A percentile compares a stretch with the other conserved stretches of the same genome.
phyloP scores from a whole-genome alignment of 208 protist species.

The Trypanosoma grayi region DNA sequence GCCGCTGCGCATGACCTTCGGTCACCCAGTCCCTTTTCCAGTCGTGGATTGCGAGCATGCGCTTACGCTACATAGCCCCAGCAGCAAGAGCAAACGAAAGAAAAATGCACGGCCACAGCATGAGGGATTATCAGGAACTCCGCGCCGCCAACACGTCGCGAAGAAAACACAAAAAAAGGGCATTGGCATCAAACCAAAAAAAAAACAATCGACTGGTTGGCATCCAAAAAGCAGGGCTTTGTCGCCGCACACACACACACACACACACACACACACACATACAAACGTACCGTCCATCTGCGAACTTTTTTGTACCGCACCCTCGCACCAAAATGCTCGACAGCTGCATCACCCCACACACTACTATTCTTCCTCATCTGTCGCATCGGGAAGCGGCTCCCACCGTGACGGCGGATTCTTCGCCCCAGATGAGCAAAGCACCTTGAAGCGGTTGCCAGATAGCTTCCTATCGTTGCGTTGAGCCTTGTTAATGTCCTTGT shows the following conservation, averaged over 20 bases:
- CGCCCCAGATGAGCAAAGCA: slow-evolving; percentile 64
- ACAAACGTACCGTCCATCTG: neutral
- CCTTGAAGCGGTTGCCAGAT: slow-evolving; percentile 84
- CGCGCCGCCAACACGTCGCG: neutral
- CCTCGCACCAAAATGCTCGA: neutral
- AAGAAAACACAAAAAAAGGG: slow-evolving; percentile 18
- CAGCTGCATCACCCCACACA: neutral
- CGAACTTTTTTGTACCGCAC: too few species aligned
- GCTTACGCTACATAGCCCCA: neutral
- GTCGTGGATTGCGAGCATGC: slow-evolving; percentile 17
- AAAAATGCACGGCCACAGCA: neutral
- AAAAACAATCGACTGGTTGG: neutral
- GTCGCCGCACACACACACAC: neutral
- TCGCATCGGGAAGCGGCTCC: slow-evolving; percentile 75
- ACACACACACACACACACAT: neutral
- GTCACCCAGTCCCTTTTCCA: slow-evolving; percentile 24
- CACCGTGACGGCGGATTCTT: slow-evolving; percentile 84
- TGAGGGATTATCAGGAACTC: neutral
- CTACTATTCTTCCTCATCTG: slow-evolving; percentile 69
- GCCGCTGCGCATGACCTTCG: slow-evolving; percentile 49
- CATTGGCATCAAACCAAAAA: slow-evolving; percentile 2
- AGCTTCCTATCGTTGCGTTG: slow-evolving; percentile 90
- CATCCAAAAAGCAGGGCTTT: neutral
- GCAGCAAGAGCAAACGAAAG: slow-evolving; percentile 20
- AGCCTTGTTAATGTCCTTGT: slow-evolving; percentile 92